These are phyloP conservation scores for Candida golubevii DNA, from an alignment of 805 yeast genomes.

Conservation along the genomic window DNA sequence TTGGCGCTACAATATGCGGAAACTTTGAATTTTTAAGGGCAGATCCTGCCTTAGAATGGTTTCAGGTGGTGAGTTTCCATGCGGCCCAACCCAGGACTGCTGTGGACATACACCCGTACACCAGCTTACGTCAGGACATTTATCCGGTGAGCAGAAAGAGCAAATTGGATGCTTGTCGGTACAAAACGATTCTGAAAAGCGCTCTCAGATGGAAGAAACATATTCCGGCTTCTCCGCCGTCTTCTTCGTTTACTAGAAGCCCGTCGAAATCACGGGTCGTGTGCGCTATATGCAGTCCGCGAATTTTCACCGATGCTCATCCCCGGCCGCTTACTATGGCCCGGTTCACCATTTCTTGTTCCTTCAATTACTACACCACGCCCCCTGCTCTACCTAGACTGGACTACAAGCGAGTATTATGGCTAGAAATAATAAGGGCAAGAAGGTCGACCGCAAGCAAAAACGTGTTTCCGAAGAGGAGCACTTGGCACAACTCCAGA, in stretches of 20 bases:
- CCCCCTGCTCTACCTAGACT: too few relatives aligned
- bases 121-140: conserved; percentile 2
- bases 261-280: not conserved
- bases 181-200: too few relatives aligned
- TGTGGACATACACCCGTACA: conserved; percentile 4
- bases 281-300: not conserved
- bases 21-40: conserved; percentile 34
- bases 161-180: too few relatives aligned
- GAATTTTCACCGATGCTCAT: conserved; percentile 13
- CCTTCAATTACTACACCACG: too few relatives aligned
- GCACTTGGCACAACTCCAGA: conserved; percentile 41
- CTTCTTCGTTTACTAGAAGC: too few relatives aligned
- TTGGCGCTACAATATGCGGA: conserved; percentile 40
- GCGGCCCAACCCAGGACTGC: not conserved
- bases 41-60: too few relatives aligned
- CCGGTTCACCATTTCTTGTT: not conserved
- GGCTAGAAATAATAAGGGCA: conserved; percentile 9
- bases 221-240: too few relatives aligned
- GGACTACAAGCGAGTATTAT: too few relatives aligned
- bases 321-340: conserved; percentile 10
- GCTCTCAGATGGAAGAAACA: too few relatives aligned
- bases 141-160: not conserved
- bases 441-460: conserved; percentile 16
- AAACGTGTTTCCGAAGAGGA: conserved; percentile 30
- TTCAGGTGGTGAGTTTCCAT: not conserved